These are phyloP conservation scores for Boletus reticuloceps DNA, from an alignment of 768 basidiomycete genomes.

Conservation along the genomic window DNA sequence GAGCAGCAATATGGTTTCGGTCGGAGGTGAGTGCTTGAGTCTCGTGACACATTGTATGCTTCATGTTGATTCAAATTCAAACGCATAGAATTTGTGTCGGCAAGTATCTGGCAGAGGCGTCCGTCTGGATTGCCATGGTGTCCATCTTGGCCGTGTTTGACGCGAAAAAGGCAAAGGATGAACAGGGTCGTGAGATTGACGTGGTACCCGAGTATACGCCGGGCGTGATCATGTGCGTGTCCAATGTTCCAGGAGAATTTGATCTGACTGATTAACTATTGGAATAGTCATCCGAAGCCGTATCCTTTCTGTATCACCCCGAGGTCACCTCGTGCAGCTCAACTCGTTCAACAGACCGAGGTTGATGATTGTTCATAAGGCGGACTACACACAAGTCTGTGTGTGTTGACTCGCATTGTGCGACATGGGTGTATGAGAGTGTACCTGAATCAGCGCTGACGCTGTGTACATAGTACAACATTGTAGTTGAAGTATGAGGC, in stretches of 20 bases:
- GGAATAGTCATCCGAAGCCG: slow-evolving; percentile 13
- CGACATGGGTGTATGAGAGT: too few species aligned
- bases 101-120: slow-evolving; percentile 25
- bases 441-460: not conserved
- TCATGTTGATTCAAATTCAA: too few species aligned
- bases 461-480: not conserved
- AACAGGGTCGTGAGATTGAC: slow-evolving; percentile 29
- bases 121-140: slow-evolving; percentile 26
- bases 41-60: too few species aligned
- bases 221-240: slow-evolving; percentile 25
- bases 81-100: slow-evolving; percentile 23
- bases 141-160: slow-evolving; percentile 27
- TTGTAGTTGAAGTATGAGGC: not conserved
- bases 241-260: not conserved
- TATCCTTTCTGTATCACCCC: slow-evolving; percentile 21
- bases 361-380: not conserved
- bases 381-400: too few species aligned
- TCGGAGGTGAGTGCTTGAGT: slow-evolving; percentile 12
- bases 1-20: slow-evolving; percentile 25
- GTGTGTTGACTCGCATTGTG: too few species aligned
- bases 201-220: slow-evolving; percentile 24
- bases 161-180: slow-evolving; percentile 30
- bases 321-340: slow-evolving; percentile 8
- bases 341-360: slow-evolving; percentile 15
- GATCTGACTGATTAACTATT: not conserved